Evolutionary conservation across 441 rosid genomes (phyloP), one percentile per base, ranked within the genome.

Genomic region (Erodium moschatum): DNA sequence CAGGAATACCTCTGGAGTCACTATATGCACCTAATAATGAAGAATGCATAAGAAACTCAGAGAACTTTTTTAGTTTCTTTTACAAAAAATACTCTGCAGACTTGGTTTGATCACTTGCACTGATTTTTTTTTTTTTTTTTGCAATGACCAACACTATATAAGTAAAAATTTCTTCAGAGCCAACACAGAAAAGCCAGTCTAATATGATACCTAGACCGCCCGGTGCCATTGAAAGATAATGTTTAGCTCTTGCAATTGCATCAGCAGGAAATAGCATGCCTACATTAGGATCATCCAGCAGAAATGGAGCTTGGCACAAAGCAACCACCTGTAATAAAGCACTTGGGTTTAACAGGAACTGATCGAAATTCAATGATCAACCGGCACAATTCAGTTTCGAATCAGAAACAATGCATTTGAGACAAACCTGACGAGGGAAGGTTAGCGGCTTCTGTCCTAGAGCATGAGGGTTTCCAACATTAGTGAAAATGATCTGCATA

Each of bases 391-490:
- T 40, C 46, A 2, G 46, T 40, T 40, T 40, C 8, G 46, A 11
- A 6, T 7, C 9, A 11, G 12, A 40, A 40, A 40, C 9, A 7
- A 1, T 44, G 50, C 50, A 44, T 44, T 44, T 11, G 50, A 11
- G 21, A 48, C 42, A 0, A 64, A 92, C 98, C 89, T 92, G 97
- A 20, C 97, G 97, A 76, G 98, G 91, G 74, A 93, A 93, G 31
- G 88, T 86, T 74, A 93, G 64, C 0, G 96, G 98, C 85, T 85
- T 93, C 87, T 90, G 97, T 74, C 97, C 97, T 60, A 89, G 80
- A 72, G 97, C 98, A 79, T 93, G 98, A 79, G 98, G 98, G 75
- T 92, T 90, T 74, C 98, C 98, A 65, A 92, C 97, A 78, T 92
- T 92, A 64, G 98, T 92, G 81, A 92, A 92, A 73, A 92, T 85